phyloP scores from a whole-genome alignment of 2,329 filamentous ascomycete species.

The Aaosphaeria arxii region DNA sequence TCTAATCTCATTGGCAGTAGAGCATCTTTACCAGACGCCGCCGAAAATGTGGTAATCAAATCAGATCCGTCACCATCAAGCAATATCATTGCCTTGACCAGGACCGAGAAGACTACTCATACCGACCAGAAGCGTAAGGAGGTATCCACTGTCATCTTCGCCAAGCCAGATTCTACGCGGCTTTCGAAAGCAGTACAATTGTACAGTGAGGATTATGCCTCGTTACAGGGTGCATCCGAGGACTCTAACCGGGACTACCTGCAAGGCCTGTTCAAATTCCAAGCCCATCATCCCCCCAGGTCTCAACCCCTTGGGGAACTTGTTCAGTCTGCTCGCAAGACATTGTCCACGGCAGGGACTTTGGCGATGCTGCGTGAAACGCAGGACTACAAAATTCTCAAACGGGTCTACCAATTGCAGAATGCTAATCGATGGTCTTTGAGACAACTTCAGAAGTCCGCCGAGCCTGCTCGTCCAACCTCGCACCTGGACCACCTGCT shows the following conservation, averaged over 20 bases:
- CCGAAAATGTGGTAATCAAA: slow-evolving; percentile 53
- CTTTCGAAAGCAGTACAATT: slow-evolving; percentile 28
- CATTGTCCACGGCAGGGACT: slow-evolving; percentile 79
- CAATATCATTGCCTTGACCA: slow-evolving; percentile 22
- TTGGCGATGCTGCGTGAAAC: slow-evolving; percentile 80
- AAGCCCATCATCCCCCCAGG: slow-evolving; percentile 56
- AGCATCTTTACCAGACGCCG: slow-evolving; percentile 70
- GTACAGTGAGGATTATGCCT: slow-evolving; percentile 39
- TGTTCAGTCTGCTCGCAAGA: slow-evolving; percentile 81
- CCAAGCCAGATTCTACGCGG: slow-evolving; percentile 52
- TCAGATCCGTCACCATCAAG: slow-evolving; percentile 40
- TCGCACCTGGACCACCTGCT: slow-evolving; percentile 85
- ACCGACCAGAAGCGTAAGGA: slow-evolving; percentile 53
- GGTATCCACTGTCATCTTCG: slow-evolving; percentile 74
- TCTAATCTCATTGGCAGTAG: slow-evolving; percentile 70
- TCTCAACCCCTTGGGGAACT: slow-evolving; percentile 63
- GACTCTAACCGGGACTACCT: slow-evolving; percentile 57
- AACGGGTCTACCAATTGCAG: slow-evolving; percentile 85
- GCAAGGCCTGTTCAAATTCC: slow-evolving; percentile 58
- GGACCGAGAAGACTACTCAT: slow-evolving; percentile 19
- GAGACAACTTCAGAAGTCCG: slow-evolving; percentile 78
- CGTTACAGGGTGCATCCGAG: slow-evolving; percentile 45
- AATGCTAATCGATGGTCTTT: slow-evolving; percentile 91
- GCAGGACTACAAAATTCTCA: slow-evolving; percentile 81
- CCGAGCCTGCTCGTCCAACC: slow-evolving; percentile 73